These are phyloP conservation scores for Lipomyces orientalis DNA, from an alignment of 805 yeast species.

Conservation along the genomic window DNA sequence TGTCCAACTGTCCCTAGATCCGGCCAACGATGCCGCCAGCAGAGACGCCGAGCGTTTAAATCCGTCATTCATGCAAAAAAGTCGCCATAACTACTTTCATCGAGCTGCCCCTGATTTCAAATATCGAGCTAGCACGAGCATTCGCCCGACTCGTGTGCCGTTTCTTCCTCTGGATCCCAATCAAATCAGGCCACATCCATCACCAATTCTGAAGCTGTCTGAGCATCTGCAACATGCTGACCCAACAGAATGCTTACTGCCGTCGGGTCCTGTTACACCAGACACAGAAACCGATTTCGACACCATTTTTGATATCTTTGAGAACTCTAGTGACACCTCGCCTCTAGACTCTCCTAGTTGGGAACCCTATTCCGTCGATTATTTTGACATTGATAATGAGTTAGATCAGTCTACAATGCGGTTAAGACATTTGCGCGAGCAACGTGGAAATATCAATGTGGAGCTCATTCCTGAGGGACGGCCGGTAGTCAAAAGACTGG, in stretches of 20 bases:
- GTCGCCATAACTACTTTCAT: neutral
- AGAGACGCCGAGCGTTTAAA: neutral
- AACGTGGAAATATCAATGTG: neutral
- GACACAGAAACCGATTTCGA: neutral
- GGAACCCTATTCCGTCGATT: neutral
- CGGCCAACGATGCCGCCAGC: neutral
- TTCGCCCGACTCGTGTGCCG: neutral
- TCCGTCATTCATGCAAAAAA: neutral
- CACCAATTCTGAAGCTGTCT: neutral
- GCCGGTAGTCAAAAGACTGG: neutral
- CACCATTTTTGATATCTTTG: neutral
- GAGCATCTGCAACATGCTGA: neutral
- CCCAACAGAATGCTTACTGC: neutral
- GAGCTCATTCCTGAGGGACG: neutral
- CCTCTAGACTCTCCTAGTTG: neutral
- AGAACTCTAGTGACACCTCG: neutral
- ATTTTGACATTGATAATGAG: neutral
- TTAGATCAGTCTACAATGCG: neutral
- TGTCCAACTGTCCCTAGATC: neutral
- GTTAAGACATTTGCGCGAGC: neutral
- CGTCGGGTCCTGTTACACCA: neutral
- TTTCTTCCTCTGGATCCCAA: neutral
- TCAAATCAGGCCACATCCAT: neutral
- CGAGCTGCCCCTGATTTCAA: neutral
- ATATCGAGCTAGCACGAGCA: neutral